Evolutionary conservation across 140 eudicot species (phyloP), one percentile per base, ranked within the genome.

Genomic region (Oenanthe javanica): DNA sequence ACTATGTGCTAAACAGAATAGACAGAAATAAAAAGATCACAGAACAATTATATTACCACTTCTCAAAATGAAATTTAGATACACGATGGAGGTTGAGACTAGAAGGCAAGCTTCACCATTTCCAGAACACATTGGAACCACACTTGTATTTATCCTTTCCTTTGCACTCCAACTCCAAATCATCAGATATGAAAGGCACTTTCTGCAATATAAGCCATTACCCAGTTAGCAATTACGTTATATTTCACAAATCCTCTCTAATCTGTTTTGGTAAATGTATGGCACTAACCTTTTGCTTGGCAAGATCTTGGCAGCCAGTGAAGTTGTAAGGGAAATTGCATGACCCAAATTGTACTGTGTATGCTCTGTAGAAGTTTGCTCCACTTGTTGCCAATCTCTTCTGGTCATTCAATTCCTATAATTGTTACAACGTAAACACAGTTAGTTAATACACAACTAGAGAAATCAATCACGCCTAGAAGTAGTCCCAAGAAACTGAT

Each of bases 291-390:
- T 94, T 92, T 82, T 76, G 88, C 87, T 89, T 94, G 78, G 99
- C 99, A 84, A 94, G 99, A 89, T 94, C 99, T 90, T 94, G 97
- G 97, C 99, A 94, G 67, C 99, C 97, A 27, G 99, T 94, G 95
- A 94, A 94, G 88, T 94, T 94, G 87, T 94, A 93, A 3, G 99
- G 99, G 96, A 94, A 94, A 31, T 86, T 94, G 97, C 99, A 94
- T 73, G 97, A 78, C 25, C 99, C 97, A 82, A 94, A 94, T 67
- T 92, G 93, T 78, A 92, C 99, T 0, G 99, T 94, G 85, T 57
- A 92, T 6, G 99, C 99, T 79, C 99, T 83, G 23, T 96, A 94
- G 76, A 94, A 94, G 82, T 94, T 94, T 70, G 99, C 99, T 21
- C 99, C 99, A 81, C 95, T 94, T 75, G 99, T 94, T 1, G 97